These are phyloP conservation scores for Lachancea meyersii DNA, from an alignment of 805 yeast genomes.

Conservation along the genomic window DNA sequence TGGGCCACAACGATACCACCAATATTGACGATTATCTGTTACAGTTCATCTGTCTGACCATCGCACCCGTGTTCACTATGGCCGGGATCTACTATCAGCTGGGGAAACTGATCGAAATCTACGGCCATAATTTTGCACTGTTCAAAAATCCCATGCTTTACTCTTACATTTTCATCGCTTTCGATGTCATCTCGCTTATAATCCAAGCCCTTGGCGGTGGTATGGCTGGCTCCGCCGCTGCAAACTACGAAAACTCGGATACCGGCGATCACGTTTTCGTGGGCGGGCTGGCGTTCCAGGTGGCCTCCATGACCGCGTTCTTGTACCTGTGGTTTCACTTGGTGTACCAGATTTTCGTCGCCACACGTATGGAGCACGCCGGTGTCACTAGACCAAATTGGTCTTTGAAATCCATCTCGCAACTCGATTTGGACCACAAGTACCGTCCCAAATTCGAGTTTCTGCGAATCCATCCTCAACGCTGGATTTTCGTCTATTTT, in stretches of 20 bases:
- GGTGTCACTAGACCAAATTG: conserved; percentile 14
- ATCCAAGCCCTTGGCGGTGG: conserved; percentile 79
- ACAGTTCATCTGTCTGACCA: conserved; percentile 63
- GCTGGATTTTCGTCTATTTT: conserved; percentile 37
- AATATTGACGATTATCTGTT: conserved; percentile 43
- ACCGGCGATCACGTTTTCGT: conserved; percentile 46
- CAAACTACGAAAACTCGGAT: conserved; percentile 20
- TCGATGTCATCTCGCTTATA: conserved; percentile 58
- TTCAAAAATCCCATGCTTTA: conserved; percentile 32
- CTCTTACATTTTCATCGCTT: conserved; percentile 55
- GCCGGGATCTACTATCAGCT: conserved; percentile 73
- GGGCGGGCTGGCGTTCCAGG: conserved; percentile 75
- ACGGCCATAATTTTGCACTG: conserved; percentile 48
- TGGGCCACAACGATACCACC: conserved; percentile 37
- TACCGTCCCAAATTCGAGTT: conserved; percentile 24
- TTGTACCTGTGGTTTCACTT: conserved; percentile 45
- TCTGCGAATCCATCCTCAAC: conserved; percentile 27
- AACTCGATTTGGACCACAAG: conserved; percentile 19
- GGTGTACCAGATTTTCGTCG: conserved; percentile 35
- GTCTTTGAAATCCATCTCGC: conserved; percentile 15
- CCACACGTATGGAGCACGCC: conserved; percentile 22
- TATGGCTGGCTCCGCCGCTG: conserved; percentile 46
- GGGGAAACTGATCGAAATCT: conserved; percentile 59
- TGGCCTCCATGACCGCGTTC: conserved; percentile 59
- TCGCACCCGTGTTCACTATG: conserved; percentile 81